A percentile compares a stretch with the other conserved stretches of the same genome.
Conservation (phyloP, 2,329 filamentous ascomycete species). For the Fusarium fracticaudum region DNA sequence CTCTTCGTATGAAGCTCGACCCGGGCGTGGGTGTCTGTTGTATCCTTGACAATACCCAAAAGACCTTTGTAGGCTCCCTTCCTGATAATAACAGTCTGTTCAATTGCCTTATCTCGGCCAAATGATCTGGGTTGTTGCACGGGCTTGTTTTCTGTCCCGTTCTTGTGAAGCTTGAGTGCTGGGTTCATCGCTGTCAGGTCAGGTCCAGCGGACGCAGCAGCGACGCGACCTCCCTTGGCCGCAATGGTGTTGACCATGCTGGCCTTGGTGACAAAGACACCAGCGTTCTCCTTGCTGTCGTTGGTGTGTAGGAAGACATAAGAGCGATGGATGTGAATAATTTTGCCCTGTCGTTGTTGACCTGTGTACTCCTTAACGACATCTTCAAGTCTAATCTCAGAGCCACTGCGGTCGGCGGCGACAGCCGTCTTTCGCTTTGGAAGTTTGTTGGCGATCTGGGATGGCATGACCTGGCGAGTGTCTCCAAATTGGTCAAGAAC, state of each 20-base stretch:
- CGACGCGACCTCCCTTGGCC: conserved; percentile 88
- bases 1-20: conserved; percentile 95
- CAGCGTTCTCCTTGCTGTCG: conserved; percentile 83
- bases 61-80: conserved; percentile 92
- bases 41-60: conserved; percentile 94
- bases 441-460: conserved; percentile 90
- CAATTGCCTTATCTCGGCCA: conserved; percentile 83
- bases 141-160: conserved; percentile 59
- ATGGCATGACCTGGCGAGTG: conserved; percentile 83
- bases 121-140: conserved; percentile 77
- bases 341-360: conserved; percentile 85
- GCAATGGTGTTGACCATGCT: conserved; percentile 89
- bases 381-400: conserved; percentile 91
- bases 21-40: conserved; percentile 84
- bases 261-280: conserved; percentile 88
- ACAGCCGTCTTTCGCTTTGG: conserved; percentile 85
- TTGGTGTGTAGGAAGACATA: conserved; percentile 91
- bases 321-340: conserved; percentile 93
- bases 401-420: conserved; percentile 90
- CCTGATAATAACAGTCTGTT: conserved; percentile 89
- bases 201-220: conserved; percentile 65
- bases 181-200: conserved; percentile 95
- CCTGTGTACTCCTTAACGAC: conserved; percentile 91
- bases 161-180: conserved; percentile 77
- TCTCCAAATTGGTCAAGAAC: conserved; percentile 92